Conservation (phyloP, 805 yeast species). For the Wickerhamomyces strasburgensis region DNA sequence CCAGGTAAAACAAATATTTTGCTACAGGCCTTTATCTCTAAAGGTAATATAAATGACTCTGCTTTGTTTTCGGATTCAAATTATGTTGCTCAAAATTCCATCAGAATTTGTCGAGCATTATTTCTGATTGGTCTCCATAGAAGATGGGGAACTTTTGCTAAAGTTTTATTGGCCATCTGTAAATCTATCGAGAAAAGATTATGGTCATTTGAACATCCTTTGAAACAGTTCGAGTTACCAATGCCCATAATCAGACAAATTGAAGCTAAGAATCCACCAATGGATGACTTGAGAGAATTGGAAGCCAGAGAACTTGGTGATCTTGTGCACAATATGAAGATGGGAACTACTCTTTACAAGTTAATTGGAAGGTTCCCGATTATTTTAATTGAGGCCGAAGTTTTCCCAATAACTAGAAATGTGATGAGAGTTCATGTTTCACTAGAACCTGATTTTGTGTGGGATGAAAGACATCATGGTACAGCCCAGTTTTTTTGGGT, state of each 20-base stretch:
- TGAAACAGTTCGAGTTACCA: slow-evolving; percentile 81
- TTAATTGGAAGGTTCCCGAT: slow-evolving; percentile 70
- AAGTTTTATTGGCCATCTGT: slow-evolving; percentile 72
- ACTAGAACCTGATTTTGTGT: slow-evolving; percentile 70
- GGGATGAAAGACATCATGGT: slow-evolving; percentile 85
- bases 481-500: slow-evolving; percentile 87
- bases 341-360: slow-evolving; percentile 61
- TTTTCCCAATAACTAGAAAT: slow-evolving; percentile 81
- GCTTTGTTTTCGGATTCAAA: slow-evolving; percentile 82
- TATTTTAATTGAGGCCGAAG: slow-evolving; percentile 69
- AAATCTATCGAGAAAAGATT: slow-evolving; percentile 77
- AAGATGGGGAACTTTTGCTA: slow-evolving; percentile 83
- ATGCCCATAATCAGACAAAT: slow-evolving; percentile 58
- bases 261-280: slow-evolving; percentile 57
- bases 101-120: slow-evolving; percentile 87
- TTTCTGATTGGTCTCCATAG: slow-evolving; percentile 83
- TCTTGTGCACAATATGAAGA: slow-evolving; percentile 71
- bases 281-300: slow-evolving; percentile 72
- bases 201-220: slow-evolving; percentile 91
- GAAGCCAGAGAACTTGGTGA: slow-evolving; percentile 79
- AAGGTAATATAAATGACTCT: slow-evolving; percentile 66
- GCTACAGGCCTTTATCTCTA: slow-evolving; percentile 83
- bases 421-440: slow-evolving; percentile 77
- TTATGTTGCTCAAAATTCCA: slow-evolving; percentile 93
- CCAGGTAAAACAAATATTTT: slow-evolving; percentile 85